phyloP scores from a whole-genome alignment of 495 filamentous ascomycete genomes.

The Aspergillus sparsus region DNA sequence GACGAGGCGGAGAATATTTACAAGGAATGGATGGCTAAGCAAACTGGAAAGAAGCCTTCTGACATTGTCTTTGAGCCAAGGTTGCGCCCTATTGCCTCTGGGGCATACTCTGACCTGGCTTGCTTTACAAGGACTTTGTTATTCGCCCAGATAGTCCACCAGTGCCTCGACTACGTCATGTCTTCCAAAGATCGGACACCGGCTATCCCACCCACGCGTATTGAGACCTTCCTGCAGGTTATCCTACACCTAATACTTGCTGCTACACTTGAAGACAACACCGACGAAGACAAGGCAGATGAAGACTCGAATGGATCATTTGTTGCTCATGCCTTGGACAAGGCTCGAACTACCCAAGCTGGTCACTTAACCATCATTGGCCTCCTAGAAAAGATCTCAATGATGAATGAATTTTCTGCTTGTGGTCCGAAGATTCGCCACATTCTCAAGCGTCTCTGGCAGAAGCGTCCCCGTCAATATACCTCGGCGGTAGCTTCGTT shows the following conservation, averaged over 20 bases:
- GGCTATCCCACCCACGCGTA: slow-evolving; percentile 71
- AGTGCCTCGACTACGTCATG: slow-evolving; percentile 76
- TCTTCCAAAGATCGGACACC: slow-evolving; percentile 64
- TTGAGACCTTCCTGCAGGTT: slow-evolving; percentile 90
- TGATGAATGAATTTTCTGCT: slow-evolving; percentile 70
- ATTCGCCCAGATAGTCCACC: slow-evolving; percentile 89
- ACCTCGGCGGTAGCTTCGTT: slow-evolving; percentile 56
- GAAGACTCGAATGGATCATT: slow-evolving; percentile 60
- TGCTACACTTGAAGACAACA: slow-evolving; percentile 77
- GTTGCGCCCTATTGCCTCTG: slow-evolving; percentile 72
- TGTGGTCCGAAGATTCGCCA: slow-evolving; percentile 84
- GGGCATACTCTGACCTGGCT: slow-evolving; percentile 72
- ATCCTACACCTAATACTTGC: slow-evolving; percentile 83
- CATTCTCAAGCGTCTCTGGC: slow-evolving; percentile 82
- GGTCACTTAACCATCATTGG: slow-evolving; percentile 66
- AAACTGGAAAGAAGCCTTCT: slow-evolving; percentile 72
- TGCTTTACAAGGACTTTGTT: slow-evolving; percentile 78
- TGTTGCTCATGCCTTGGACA: slow-evolving; percentile 64
- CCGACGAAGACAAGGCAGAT: slow-evolving; percentile 56
- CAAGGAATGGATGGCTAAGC: slow-evolving; percentile 81
- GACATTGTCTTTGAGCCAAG: slow-evolving; percentile 96
- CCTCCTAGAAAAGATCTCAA: slow-evolving; percentile 71
- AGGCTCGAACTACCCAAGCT: slow-evolving; percentile 57
- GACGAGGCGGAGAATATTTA: slow-evolving; percentile 93
- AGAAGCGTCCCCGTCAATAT: slow-evolving; percentile 72